These are phyloP conservation scores for Candida arabinofermentans DNA, from an alignment of 805 yeast species.

Conservation along the genomic window DNA sequence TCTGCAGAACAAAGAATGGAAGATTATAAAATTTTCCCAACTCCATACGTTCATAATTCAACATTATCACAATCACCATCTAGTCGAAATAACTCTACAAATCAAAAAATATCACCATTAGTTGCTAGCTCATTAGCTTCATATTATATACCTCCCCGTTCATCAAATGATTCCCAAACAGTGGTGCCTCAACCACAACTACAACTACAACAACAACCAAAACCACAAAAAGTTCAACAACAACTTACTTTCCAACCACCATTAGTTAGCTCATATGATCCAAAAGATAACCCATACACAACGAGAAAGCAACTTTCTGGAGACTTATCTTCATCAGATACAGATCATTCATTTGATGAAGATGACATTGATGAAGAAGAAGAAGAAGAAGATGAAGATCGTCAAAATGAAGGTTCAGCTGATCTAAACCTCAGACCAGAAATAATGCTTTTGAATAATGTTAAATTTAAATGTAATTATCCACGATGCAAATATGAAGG, in stretches of 20 bases:
- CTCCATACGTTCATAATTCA: constrained; percentile 7
- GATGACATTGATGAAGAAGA: constrained; percentile 1
- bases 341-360: background rate
- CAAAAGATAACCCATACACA: no score
- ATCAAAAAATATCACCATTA: background rate
- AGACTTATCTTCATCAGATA: background rate
- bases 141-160: background rate
- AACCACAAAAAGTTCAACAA: background rate
- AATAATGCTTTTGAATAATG: constrained; percentile 2
- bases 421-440: constrained; percentile 9
- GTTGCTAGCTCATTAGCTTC: background rate
- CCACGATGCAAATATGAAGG: constrained; percentile 26
- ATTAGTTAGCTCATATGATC: background rate
- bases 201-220: background rate
- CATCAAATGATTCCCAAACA: no score
- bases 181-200: background rate
- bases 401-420: constrained; percentile 8
- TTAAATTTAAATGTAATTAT: constrained; percentile 16
- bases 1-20: constrained; percentile 16
- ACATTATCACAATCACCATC: background rate
- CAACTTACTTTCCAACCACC: no score
- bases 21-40: constrained; percentile 22
- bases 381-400: constrained; percentile 2
- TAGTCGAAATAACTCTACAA: background rate
- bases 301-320: background rate